Base-by-base conservation (phyloP, 306 rosid species). In the Echinosophora koreensis region DNA sequence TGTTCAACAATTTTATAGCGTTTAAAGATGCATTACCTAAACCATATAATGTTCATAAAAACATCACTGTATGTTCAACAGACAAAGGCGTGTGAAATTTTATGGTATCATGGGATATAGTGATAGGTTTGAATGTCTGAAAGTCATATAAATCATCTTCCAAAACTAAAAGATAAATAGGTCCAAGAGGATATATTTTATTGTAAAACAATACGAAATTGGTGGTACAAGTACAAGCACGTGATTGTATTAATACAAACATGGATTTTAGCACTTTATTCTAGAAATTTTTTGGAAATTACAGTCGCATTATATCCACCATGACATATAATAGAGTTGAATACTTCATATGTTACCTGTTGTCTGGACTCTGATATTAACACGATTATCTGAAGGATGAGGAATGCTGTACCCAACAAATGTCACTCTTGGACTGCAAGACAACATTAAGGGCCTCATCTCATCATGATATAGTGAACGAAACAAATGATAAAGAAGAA, bases 401-500 rank as follows among this genome's bases (percentile, higher is more conserved):
- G 98, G 97, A 79, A 90, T 94, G 94, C 89, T 94, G 81, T 92
- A 89, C 13, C 97, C 98, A 58, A 85, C 77, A 69, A 90, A 94
- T 69, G 87, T 55, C 64, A 85, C 87, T 78, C 94, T 84, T 63
- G 93, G 96, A 72, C 93, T 88, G 92, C 87, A 87, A 84, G 57
- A 72, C 4, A 84, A 84, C 51, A 80, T 64, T 0, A 51, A 61
- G 5, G 51, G 17, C 1, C 42, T 15, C 54, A 22, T 38, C 22
- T 42, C 41, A 73, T 80, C 8, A 81, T 60, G 12, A 78, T 58
- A 32, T 10, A 60, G 52, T 73, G 42, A n/a, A 22, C 35, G 4
- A 2, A 56, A 30, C 57, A 51, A 46, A 73, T 14, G 54, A 54
- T 2, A 16, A 64, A 39, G 50, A 70, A 71, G 27, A 71, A 60